Conservation (phyloP, 73 alveolate species). For the Blepharisma stoltei region DNA sequence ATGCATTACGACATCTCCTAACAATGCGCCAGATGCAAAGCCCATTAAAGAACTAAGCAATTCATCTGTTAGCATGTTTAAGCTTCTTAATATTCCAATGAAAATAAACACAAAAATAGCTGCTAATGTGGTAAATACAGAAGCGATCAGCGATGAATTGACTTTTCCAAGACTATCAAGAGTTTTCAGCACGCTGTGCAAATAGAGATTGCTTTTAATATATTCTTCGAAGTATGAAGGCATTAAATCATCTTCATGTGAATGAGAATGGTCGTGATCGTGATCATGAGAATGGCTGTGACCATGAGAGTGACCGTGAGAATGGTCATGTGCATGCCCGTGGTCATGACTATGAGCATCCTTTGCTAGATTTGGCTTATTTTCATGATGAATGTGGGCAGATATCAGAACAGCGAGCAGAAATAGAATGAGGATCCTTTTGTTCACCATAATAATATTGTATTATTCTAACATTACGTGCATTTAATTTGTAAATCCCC, state of each 20-base stretch:
- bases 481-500: background rate
- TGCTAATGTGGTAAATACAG: conserved; percentile 24
- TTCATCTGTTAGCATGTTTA: conserved; percentile 15
- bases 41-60: conserved; percentile 1
- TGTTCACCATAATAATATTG: conserved; percentile 26
- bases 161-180: too few species aligned
- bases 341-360: conserved; percentile 38
- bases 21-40: conserved; percentile 27
- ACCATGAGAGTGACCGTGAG: conserved; percentile 41
- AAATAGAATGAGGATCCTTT: conserved; percentile 28
- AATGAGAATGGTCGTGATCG: conserved; percentile 48
- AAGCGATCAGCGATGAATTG: background rate
- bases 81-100: conserved; percentile 1
- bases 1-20: conserved; percentile 28
- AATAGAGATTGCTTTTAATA: conserved; percentile 31
- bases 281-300: conserved; percentile 33
- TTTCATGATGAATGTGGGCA: conserved; percentile 20
- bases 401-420: conserved; percentile 17
- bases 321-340: conserved; percentile 44
- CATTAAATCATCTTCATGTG: conserved; percentile 45
- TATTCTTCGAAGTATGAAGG: conserved; percentile 24
- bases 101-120: conserved; percentile 1
- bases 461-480: background rate
- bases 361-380: background rate
- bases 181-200: background rate